Conservation (phyloP, 306 rosid species). For the Betula pendula region DNA sequence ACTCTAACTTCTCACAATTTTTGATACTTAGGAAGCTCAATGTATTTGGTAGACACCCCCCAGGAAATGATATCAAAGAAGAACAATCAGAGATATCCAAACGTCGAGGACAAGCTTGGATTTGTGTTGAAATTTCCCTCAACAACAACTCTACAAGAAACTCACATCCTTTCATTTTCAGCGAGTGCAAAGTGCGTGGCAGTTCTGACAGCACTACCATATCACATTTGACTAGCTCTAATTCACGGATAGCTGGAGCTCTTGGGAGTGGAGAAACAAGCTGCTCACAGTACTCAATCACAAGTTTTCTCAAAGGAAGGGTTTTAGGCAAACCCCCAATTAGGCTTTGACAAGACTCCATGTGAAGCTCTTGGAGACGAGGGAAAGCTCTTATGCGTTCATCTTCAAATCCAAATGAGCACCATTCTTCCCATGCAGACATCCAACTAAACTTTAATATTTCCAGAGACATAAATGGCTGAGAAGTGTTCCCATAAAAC, state of each 20-base stretch:
- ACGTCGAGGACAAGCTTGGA: background rate
- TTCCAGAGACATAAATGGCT: background rate
- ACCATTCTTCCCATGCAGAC: slow-evolving; percentile 5
- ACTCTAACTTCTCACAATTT: too few relatives aligned
- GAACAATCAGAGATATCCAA: background rate
- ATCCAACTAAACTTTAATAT: background rate
- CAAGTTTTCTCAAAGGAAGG: too few relatives aligned
- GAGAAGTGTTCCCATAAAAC: slow-evolving; percentile 11
- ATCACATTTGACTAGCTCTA: background rate
- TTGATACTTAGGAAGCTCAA: too few relatives aligned
- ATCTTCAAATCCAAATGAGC: background rate
- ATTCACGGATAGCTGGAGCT: slow-evolving; percentile 14
- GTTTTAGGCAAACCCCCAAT: too few relatives aligned
- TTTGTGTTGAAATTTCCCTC: background rate
- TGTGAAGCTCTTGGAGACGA: too few relatives aligned
- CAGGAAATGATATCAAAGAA: too few relatives aligned
- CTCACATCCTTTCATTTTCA: background rate
- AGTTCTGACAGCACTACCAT: background rate
- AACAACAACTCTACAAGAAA: background rate
- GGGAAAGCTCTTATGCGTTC: too few relatives aligned
- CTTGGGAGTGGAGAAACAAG: slow-evolving; percentile 24
- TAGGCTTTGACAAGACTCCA: too few relatives aligned
- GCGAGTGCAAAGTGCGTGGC: background rate
- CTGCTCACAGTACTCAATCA: too few relatives aligned
- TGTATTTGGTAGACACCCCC: too few relatives aligned